Evolutionary conservation across 192 early-diverging fungal species (phyloP), one percentile per base, ranked within the genome.

Genomic region (Backusella westeae): DNA sequence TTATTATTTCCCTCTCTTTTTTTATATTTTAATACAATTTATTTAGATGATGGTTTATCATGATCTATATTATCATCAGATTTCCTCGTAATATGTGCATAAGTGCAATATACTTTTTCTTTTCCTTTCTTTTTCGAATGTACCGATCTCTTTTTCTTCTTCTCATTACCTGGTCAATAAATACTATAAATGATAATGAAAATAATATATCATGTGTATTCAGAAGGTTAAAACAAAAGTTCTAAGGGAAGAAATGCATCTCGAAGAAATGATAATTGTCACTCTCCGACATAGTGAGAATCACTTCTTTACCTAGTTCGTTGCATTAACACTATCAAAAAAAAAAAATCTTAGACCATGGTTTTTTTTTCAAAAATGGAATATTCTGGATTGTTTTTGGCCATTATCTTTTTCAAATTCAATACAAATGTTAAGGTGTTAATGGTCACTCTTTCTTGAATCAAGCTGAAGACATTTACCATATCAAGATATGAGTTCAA

Each of bases 11-110:
- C 21, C 8, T 53, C 21, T 59, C 9, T 26, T 8, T 59, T 26
- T 59, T 53, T n/a, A 53, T 59, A 59, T 59, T 26, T 59, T 59
- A 59, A 59, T 59, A 59, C 56, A 59, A 59, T 59, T 59, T 59
- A 26, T 59, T 59, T 59, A 59, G 56, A 59, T 59, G 56, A 59
- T 59, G 56, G 23, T 29, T 59, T 59, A 59, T 59, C 56, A 59
- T 59, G 56, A 59, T 59, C 56, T 59, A 59, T 59, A 59, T 59
- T 26, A 59, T 59, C n/a, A 59, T 59, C 56, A 59, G 9, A 59
- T 59, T 59, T 59, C 56, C 56, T 59, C 56, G 23, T 59, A 59
- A 59, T 59, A 12, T 59, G 56, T 59, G 56, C 56, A 59, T 59
- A 23, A 38, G 29, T 59, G 56, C 56, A 59, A 29, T 1, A 8